These are phyloP conservation scores for Cardamine occulta DNA, from an alignment of 345 rosid species.

Conservation along the genomic window DNA sequence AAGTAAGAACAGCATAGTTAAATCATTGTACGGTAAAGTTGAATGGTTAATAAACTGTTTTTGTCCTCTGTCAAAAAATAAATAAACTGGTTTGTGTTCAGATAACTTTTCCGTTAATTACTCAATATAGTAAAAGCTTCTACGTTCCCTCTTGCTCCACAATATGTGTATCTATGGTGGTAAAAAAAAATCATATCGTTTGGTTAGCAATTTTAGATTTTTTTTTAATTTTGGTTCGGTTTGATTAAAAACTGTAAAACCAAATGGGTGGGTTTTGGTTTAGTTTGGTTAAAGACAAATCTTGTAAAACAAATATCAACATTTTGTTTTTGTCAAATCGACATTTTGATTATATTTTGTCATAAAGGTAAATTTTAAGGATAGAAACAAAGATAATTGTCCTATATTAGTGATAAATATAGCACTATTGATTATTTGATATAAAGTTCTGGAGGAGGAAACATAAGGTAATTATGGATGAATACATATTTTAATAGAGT, in stretches of 20 bases:
- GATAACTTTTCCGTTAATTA: slow-evolving; percentile 37
- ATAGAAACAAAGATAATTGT: neutral
- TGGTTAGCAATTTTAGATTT: too few relatives aligned
- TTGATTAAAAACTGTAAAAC: neutral
- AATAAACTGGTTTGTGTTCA: slow-evolving; percentile 3
- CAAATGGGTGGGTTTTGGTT: neutral
- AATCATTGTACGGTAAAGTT: slow-evolving; percentile 37
- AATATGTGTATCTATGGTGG: too few relatives aligned
- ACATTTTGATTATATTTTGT: neutral
- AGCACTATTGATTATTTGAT: neutral
- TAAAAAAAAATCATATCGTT: neutral
- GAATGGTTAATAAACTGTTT: slow-evolving; percentile 1
- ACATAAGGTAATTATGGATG: neutral
- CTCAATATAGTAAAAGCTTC: slow-evolving; percentile 16
- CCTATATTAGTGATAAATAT: neutral
- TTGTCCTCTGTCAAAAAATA: neutral
- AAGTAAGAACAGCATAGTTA: slow-evolving; percentile 36
- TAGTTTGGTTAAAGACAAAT: neutral
- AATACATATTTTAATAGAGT: neutral
- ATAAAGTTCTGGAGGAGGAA: neutral
- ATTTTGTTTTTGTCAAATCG: neutral
- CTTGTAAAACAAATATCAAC: neutral
- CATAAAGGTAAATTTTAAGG: neutral
- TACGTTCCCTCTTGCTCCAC: neutral
- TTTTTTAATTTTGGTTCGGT: neutral